Conservation (phyloP, 352 stramenopile genomes). For the Phytophthora tubulina region DNA sequence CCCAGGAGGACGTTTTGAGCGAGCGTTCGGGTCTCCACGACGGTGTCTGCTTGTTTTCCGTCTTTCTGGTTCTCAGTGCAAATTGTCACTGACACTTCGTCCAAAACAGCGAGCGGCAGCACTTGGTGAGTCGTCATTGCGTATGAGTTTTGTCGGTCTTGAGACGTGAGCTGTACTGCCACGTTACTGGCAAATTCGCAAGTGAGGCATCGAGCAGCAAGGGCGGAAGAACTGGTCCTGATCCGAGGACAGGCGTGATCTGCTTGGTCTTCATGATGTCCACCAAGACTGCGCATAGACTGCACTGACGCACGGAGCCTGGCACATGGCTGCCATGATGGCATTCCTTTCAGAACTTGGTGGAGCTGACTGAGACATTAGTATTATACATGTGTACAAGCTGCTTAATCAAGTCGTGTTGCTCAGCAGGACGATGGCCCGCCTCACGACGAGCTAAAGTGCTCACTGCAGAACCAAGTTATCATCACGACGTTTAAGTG, state of each 20-base stretch:
- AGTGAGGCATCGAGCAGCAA: conserved; percentile 4
- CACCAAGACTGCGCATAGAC: conserved; percentile 17
- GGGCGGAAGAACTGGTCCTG: conserved; percentile 3
- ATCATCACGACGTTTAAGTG: too few relatives aligned
- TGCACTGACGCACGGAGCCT: conserved; percentile 2
- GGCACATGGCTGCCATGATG: background rate
- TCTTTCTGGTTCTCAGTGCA: conserved; percentile 5
- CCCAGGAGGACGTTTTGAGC: background rate
- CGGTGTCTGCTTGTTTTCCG: background rate
- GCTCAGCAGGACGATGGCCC: too few relatives aligned
- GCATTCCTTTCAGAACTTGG: background rate
- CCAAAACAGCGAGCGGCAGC: conserved; percentile 7
- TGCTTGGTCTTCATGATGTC: conserved; percentile 8
- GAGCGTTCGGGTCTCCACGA: background rate
- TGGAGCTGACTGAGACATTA: background rate
- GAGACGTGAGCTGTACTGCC: background rate
- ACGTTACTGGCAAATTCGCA: background rate
- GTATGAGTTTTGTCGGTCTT: background rate
- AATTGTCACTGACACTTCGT: conserved; percentile 20
- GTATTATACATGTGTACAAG: too few relatives aligned
- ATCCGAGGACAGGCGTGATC: conserved; percentile 7
- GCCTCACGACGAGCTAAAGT: too few relatives aligned
- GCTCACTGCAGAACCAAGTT: too few relatives aligned
- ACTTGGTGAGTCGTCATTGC: conserved; percentile 5
- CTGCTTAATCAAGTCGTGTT: too few relatives aligned